Base-by-base conservation (phyloP, 192 early-diverging fungal genomes). In the Bifiguratus adelaidae region DNA sequence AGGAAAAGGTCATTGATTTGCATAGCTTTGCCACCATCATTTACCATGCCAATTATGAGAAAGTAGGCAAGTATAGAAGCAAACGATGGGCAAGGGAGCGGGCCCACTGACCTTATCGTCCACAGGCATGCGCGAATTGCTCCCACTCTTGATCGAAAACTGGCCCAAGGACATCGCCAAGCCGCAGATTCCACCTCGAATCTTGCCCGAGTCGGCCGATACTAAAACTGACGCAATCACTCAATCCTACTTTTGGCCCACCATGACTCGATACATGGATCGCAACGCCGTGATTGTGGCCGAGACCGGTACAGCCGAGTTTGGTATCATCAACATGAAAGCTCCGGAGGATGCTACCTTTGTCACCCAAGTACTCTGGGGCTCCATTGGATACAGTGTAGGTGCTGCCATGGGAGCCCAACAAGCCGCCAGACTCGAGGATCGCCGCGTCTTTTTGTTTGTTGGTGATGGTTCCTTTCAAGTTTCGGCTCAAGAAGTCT, bases 381-480 rank as follows among this genome's bases (percentile, higher is more conserved):
- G 62, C 5, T 50, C 33, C 5, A 67, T 64, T 27, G 63, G 63
- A 3, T 70, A 52, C 24, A 50, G 57, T 12, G 53, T 62, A 9
- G 65, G 55, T 30, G 60, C 71, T 9, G 54, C 70, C 26, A 23
- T 69, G n/a, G 71, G 71, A 30, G 60, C 71, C 0, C 53, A 64
- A 7, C 9, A 65, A 19, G 71, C 71, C 13, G 70, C 42, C 3
- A 53, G 58, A 4, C 53, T 42, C 12, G 41, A 47, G 2, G 56
- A 58, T 20, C 45, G 53, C 30, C 65, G 70, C 12, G 67, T 71
- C 15, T 56, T 55, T 30, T 48, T 74, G 16, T 60, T 74, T 23
- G 60, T 67, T 24, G 71, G 71, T 35, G 71, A 74, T 32, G 71
- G 71, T 16, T 67, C 64, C 4, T 74, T 74, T 50, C 71, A 74